Evolutionary conservation across 2,329 filamentous ascomycete genomes (phyloP).

Genomic region (Exserohilum turcica): DNA sequence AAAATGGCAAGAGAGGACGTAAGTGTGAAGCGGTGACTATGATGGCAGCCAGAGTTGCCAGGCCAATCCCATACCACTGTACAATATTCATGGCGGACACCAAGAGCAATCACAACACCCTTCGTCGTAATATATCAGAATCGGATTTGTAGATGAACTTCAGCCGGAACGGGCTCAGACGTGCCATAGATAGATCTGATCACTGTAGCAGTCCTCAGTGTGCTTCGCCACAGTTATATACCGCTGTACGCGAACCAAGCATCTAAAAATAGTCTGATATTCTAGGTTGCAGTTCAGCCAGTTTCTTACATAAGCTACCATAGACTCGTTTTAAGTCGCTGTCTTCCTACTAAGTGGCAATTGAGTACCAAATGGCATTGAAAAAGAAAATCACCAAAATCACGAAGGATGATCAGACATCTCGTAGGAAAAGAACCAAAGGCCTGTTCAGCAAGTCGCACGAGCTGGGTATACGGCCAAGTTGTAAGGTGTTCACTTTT

Average conservation of each 20-base stretch:
- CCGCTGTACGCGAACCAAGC: neutral
- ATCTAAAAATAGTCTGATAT: neutral
- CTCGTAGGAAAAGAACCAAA: conserved; percentile 1
- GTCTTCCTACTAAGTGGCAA: neutral
- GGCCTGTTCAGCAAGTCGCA: conserved; percentile 1
- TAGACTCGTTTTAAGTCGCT: neutral
- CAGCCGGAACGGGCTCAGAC: conserved; percentile 1
- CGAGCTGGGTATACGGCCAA: neutral
- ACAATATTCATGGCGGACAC: neutral
- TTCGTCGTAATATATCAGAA: neutral
- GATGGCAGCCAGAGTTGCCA: neutral
- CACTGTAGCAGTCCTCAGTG: neutral
- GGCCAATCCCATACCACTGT: neutral
- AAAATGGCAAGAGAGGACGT: neutral
- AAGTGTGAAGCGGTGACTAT: neutral
- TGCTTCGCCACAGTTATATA: neutral
- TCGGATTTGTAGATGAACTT: neutral
- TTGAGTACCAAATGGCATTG: neutral
- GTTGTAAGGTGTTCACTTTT: conserved; percentile 1
- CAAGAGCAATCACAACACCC: neutral
- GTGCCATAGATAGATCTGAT: neutral
- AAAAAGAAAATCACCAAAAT: neutral
- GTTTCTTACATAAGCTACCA: neutral
- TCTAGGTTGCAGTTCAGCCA: no score
- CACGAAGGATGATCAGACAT: neutral